A percentile compares a stretch with the other conserved stretches of the same genome.
phyloP scores from a whole-genome alignment of 257 asterid genomes.

The Primulina tabacum region DNA sequence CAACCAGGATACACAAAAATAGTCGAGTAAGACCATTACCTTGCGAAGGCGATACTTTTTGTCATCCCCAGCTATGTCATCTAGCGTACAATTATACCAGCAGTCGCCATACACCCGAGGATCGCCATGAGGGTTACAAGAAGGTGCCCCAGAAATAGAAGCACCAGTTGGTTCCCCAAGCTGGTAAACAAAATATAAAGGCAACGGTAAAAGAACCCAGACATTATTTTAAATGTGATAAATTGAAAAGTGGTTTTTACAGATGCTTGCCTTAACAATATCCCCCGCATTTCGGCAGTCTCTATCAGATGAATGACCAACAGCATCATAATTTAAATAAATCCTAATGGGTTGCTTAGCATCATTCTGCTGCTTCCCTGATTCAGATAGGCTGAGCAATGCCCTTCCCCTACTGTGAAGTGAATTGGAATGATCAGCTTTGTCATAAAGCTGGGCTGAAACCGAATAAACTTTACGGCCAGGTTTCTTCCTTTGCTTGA shows the following conservation, averaged over 20 bases:
- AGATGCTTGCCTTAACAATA: constrained; percentile 72
- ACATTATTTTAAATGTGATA: not conserved
- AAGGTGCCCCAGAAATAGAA: constrained; percentile 74
- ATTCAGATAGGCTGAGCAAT: constrained; percentile 52
- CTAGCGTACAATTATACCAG: constrained; percentile 94
- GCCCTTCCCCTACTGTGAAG: constrained; percentile 58
- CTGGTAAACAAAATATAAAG: constrained; percentile 43
- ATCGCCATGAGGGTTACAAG: constrained; percentile 91
- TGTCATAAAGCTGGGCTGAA: constrained; percentile 71
- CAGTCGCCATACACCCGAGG: constrained; percentile 96
- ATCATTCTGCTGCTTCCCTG: constrained; percentile 37
- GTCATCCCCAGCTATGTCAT: constrained; percentile 92
- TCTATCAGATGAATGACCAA: constrained; percentile 93
- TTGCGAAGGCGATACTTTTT: constrained; percentile 89
- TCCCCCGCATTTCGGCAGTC: constrained; percentile 84
- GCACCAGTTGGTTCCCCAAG: constrained; percentile 93
- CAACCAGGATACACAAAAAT: not conserved
- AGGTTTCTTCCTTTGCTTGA: constrained; percentile 78
- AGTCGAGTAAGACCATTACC: constrained; percentile 42
- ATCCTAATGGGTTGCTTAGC: constrained; percentile 82
- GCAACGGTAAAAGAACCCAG: constrained; percentile 7
- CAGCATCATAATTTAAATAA: constrained; percentile 92
- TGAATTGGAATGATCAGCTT: constrained; percentile 37
- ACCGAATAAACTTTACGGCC: constrained; percentile 82
- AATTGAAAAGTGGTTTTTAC: not conserved